A percentile compares a stretch with the other conserved stretches of the same genome.
Conservation (phyloP, 805 yeast species). For the Lipomyces kockii region DNA sequence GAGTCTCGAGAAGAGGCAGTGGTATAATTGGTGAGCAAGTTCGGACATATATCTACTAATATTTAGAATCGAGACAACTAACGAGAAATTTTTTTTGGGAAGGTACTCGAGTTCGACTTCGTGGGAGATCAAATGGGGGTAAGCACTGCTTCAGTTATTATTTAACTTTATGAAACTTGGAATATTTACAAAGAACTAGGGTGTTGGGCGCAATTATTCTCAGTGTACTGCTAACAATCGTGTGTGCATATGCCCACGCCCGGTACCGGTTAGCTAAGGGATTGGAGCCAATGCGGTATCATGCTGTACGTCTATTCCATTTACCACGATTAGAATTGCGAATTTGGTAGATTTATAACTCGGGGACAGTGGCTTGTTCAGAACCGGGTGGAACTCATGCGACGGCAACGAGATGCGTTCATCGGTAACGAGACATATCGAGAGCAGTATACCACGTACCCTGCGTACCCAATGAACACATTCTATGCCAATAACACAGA, state of each 20-base stretch:
- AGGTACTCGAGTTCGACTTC: constrained; percentile 10
- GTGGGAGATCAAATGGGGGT: constrained; percentile 36
- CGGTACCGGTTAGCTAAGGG: constrained; percentile 23
- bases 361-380: constrained; percentile 30
- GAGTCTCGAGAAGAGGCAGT: constrained; percentile 15
- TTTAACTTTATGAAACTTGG: background rate
- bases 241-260: constrained; percentile 26
- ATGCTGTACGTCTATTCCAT: constrained; percentile 21
- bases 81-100: background rate
- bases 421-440: constrained; percentile 18
- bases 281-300: constrained; percentile 27
- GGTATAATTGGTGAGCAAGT: constrained; percentile 8
- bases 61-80: background rate
- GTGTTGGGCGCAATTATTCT: constrained; percentile 27
- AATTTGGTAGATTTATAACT: background rate
- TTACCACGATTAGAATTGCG: background rate
- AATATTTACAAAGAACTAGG: background rate
- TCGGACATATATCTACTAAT: background rate
- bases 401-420: constrained; percentile 13
- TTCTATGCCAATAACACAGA: constrained; percentile 6
- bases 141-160: background rate
- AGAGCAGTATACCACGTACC: constrained; percentile 22
- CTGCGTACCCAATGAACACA: constrained; percentile 26
- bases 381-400: constrained; percentile 7
- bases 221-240: background rate